Percentiles rank a stretch among this genome's conserved stretches.
phyloP scores from a whole-genome alignment of 148 eudicot genomes.

The Vaccinium macrocarpon region DNA sequence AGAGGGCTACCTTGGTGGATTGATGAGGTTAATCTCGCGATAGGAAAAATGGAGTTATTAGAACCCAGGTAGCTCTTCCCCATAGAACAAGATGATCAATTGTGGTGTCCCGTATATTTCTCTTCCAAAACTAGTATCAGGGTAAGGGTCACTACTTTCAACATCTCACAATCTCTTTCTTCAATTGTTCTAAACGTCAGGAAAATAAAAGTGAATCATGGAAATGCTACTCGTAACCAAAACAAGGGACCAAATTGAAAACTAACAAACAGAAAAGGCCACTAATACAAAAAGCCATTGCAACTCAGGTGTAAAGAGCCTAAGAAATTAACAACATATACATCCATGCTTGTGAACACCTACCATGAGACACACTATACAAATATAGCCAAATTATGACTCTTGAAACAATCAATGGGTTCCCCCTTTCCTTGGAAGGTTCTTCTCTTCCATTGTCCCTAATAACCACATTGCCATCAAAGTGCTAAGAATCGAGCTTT shows the following conservation, averaged over 20 bases:
- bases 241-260: neutral
- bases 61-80: neutral
- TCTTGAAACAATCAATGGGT: neutral
- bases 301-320: neutral
- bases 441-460: neutral
- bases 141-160: neutral
- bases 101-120: too few relatives aligned
- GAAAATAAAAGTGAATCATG: neutral
- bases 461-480: neutral
- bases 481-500: neutral
- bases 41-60: neutral
- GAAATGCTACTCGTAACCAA: neutral
- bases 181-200: neutral
- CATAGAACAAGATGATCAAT: neutral
- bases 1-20: slow-evolving; percentile 2
- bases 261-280: neutral
- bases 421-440: neutral
- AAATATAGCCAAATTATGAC: neutral
- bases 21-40: neutral
- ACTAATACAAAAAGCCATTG: neutral
- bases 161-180: neutral
- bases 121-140: neutral
- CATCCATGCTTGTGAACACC: neutral
- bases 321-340: neutral
- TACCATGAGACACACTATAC: neutral